phyloP scores from a whole-genome alignment of 2,329 filamentous ascomycete species.

The Calonectria multiphialidica region DNA sequence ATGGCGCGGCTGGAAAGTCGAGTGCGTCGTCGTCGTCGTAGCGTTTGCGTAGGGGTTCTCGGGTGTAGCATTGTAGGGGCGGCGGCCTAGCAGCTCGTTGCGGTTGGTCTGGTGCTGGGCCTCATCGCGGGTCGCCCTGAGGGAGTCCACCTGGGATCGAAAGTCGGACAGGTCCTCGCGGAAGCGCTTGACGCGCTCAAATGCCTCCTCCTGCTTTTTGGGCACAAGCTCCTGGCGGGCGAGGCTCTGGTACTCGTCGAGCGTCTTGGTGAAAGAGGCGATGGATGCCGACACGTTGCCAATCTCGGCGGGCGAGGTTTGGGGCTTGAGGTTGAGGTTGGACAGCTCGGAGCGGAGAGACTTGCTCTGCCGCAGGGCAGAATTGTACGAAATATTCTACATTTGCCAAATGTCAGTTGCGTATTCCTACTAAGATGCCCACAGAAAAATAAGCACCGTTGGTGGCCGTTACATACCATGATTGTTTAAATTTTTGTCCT shows the following conservation, averaged over 20 bases:
- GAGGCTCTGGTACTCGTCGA: conserved; percentile 91
- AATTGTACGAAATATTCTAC: conserved; percentile 88
- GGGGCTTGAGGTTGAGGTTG: conserved; percentile 73
- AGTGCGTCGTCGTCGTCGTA: conserved; percentile 45
- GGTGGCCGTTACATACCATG: conserved; percentile 33
- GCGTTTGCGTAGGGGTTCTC: conserved; percentile 91
- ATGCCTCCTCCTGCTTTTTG: conserved; percentile 91
- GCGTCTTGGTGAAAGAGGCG: conserved; percentile 84
- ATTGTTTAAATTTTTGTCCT: conserved; percentile 44
- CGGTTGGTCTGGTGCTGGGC: conserved; percentile 74
- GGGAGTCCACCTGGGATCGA: conserved; percentile 78
- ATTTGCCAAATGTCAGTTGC: neutral
- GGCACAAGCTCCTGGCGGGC: conserved; percentile 90
- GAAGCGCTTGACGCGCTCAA: conserved; percentile 88
- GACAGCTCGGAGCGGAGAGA: conserved; percentile 83
- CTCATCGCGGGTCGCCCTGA: conserved; percentile 85
- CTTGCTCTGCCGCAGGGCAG: conserved; percentile 86
- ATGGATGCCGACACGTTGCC: conserved; percentile 84
- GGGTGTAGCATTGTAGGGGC: conserved; percentile 83
- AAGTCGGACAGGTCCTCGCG: conserved; percentile 85
- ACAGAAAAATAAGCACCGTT: neutral
- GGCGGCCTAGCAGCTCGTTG: conserved; percentile 84
- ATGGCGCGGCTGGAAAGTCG: conserved; percentile 56
- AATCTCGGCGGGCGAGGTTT: conserved; percentile 66
- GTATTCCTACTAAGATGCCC: neutral